Conservation (phyloP, 176 grass and related monocot genomes). For the Carex myosuroides region DNA sequence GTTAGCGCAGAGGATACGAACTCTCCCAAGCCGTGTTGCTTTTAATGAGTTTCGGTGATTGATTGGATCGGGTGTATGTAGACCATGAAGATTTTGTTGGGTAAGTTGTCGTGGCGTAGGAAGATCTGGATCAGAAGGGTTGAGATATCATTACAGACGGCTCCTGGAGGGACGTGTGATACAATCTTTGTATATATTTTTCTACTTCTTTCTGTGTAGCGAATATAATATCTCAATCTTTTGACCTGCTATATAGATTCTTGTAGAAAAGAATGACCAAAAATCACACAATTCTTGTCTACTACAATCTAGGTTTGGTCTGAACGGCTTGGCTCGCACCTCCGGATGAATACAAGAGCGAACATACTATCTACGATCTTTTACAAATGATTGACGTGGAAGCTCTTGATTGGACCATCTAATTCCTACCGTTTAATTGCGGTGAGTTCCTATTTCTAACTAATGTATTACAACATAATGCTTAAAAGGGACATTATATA, state of each 20-base stretch:
- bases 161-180: background rate
- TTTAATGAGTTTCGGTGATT: background rate
- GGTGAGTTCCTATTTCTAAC: background rate
- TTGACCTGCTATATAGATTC: background rate
- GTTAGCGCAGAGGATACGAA: no score
- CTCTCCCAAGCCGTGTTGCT: background rate
- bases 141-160: background rate
- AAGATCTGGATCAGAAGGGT: background rate
- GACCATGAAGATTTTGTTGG: background rate
- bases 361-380: background rate
- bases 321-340: background rate
- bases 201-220: background rate
- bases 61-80: background rate
- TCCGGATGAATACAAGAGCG: background rate
- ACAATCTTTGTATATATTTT: background rate
- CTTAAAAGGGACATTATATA: no score
- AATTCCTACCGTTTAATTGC: background rate
- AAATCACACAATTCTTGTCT: background rate
- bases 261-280: background rate
- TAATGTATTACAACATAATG: no score
- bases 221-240: background rate
- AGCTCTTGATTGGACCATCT: background rate
- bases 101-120: background rate
- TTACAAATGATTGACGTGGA: background rate
- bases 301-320: background rate